Evolutionary conservation across 2,329 filamentous ascomycete genomes (phyloP).

Genomic region (Clonostachys rosea): DNA sequence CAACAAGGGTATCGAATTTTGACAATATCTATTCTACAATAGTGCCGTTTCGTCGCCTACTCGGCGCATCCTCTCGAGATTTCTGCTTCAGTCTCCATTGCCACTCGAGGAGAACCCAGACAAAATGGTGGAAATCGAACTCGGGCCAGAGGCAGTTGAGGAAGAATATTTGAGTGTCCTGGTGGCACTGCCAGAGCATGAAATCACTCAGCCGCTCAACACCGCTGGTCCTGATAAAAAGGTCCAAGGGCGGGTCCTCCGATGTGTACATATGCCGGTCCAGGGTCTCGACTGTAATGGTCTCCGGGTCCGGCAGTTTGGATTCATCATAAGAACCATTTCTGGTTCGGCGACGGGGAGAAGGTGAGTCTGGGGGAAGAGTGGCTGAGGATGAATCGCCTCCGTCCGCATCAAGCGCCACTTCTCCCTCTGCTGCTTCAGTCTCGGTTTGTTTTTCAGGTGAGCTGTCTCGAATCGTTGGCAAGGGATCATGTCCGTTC

Average conservation of each 20-base stretch:
- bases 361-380: constrained; percentile 47
- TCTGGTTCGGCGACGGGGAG: constrained; percentile 25
- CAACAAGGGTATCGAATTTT: too few species aligned
- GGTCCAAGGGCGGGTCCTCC: constrained; percentile 79
- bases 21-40: too few species aligned
- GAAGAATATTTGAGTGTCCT: constrained; percentile 90
- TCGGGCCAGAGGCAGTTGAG: constrained; percentile 92
- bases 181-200: constrained; percentile 97
- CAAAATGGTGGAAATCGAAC: constrained; percentile 88
- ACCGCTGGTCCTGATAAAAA: constrained; percentile 88
- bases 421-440: constrained; percentile 41
- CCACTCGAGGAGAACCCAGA: constrained; percentile 93
- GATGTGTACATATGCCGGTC: constrained; percentile 85
- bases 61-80: constrained; percentile 42
- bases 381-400: constrained; percentile 59
- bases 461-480: constrained; percentile 44
- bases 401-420: constrained; percentile 37
- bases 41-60: constrained; percentile 17
- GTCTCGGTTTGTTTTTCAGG: constrained; percentile 35
- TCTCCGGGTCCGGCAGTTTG: constrained; percentile 69
- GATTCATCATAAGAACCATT: constrained; percentile 25
- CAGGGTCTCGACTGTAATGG: constrained; percentile 78
- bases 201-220: constrained; percentile 94
- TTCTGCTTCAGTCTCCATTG: constrained; percentile 60
- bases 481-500: constrained; percentile 38